phyloP scores from a whole-genome alignment of 331 rosid genomes.

The Malus hybrid region DNA sequence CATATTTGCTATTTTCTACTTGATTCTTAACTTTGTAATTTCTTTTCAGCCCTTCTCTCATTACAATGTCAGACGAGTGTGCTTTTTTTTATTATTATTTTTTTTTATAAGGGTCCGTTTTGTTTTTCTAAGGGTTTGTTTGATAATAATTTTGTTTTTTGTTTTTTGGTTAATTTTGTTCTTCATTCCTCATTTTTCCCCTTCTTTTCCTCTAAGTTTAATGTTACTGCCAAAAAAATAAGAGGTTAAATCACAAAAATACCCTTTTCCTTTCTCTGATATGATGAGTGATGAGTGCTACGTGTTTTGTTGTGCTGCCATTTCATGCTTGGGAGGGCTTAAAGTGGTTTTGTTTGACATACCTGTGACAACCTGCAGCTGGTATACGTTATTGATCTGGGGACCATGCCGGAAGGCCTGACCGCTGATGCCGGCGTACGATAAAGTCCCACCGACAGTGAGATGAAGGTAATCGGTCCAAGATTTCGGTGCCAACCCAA shows the following conservation, averaged over 20 bases:
- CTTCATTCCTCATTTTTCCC: too few relatives aligned
- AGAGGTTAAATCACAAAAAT: neutral
- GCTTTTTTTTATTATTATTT: too few relatives aligned
- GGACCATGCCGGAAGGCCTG: slow-evolving; percentile 91
- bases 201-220: too few relatives aligned
- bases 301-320: neutral
- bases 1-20: too few relatives aligned
- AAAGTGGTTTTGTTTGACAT: slow-evolving; percentile 1
- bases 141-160: too few relatives aligned
- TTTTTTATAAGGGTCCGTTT: too few relatives aligned
- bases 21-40: too few relatives aligned
- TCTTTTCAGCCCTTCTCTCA: too few relatives aligned
- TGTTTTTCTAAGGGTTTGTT: too few relatives aligned
- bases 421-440: slow-evolving; percentile 90
- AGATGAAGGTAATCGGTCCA: slow-evolving; percentile 98
- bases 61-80: too few relatives aligned
- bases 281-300: neutral
- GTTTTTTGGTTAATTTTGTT: too few relatives aligned
- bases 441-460: slow-evolving; percentile 86
- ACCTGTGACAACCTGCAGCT: slow-evolving; percentile 90
- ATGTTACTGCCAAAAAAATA: neutral
- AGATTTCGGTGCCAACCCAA: slow-evolving; percentile 83
- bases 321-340: neutral
- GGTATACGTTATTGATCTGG: slow-evolving; percentile 69
- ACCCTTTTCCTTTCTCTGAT: neutral